Base-by-base conservation (phyloP, 345 rosid genomes). In the Noccaea caerulescens region DNA sequence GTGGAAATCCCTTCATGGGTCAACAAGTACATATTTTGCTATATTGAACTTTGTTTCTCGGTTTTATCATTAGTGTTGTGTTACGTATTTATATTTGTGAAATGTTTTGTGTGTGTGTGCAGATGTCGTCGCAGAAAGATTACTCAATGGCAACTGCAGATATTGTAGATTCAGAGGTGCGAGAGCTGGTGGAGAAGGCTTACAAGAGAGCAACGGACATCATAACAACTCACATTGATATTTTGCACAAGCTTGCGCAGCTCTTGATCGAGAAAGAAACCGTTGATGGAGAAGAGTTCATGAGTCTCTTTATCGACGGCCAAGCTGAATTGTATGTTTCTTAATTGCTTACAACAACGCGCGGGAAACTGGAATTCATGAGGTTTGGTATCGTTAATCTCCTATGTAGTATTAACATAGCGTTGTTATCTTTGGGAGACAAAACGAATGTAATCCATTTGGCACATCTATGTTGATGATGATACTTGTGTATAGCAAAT, bases 101-200 rank as follows among this genome's bases (percentile, higher is more conserved):
- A 46, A 52, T 52, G 63, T 69, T 10, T 2, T 4, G 10, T 20
- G 11, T 30, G 4, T 27, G 30, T 27, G 30, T 69, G 69, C 80
- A 90, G 98, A 90, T 88, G 98, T 88, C 97, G 20, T 83, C 94
- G 10, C 97, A 91, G 88, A 93, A 93, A 73, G 98, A 93, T 68
- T 93, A 93, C 83, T 93, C 98, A 13, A 93, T 93, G 98, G 97
- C 94, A 36, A 93, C 98, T 5, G 96, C 98, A 0, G 98, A 93
- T 76, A 80, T 93, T 30, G 97, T 93, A 72, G 97, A 93, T 68
- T 75, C 92, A 1, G 98, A 93, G 81, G 98, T 93, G 27, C 79
- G 98, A 69, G 96, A 84, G 66, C 83, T 93, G 2, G 98, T 90
- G 41, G 97, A 90, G 78, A 86, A 47, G 43, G 96, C 97, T 0